Conservation (phyloP, 2,329 filamentous ascomycete species). For the Mycosphaerella arachidis region DNA sequence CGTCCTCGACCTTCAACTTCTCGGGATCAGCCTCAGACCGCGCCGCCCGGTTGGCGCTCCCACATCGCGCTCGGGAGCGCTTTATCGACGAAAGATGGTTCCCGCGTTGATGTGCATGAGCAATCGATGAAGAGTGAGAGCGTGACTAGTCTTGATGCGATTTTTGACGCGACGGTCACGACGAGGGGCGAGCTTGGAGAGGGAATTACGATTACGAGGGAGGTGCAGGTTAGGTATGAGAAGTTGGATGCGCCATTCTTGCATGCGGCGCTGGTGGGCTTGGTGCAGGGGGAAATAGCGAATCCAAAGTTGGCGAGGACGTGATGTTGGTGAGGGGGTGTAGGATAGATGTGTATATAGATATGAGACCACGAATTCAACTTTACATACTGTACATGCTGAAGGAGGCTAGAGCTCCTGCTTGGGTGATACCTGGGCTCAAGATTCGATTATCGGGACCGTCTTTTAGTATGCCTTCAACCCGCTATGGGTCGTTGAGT, state of each 20-base stretch:
- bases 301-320: constrained; percentile 17
- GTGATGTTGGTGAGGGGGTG: neutral
- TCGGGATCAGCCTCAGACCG: neutral
- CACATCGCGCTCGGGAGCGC: constrained; percentile 8
- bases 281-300: constrained; percentile 23
- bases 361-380: neutral
- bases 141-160: constrained; percentile 15
- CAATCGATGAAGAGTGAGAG: constrained; percentile 4
- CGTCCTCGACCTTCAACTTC: neutral
- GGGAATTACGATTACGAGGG: constrained; percentile 16
- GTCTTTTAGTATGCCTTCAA: neutral
- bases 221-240: constrained; percentile 15
- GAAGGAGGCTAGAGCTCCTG: no score
- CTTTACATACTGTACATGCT: neutral
- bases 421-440: neutral
- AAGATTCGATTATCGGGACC: neutral
- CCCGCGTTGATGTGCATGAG: constrained; percentile 3
- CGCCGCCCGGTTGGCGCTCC: constrained; percentile 3
- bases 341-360: neutral
- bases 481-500: neutral
- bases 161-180: constrained; percentile 1
- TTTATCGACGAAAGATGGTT: constrained; percentile 10
- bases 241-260: constrained; percentile 21
- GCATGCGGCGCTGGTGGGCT: constrained; percentile 30
- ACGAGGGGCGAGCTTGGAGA: neutral